Evolutionary conservation across 305 asterid genomes (phyloP).

Genomic region (Solanum chacoense): DNA sequence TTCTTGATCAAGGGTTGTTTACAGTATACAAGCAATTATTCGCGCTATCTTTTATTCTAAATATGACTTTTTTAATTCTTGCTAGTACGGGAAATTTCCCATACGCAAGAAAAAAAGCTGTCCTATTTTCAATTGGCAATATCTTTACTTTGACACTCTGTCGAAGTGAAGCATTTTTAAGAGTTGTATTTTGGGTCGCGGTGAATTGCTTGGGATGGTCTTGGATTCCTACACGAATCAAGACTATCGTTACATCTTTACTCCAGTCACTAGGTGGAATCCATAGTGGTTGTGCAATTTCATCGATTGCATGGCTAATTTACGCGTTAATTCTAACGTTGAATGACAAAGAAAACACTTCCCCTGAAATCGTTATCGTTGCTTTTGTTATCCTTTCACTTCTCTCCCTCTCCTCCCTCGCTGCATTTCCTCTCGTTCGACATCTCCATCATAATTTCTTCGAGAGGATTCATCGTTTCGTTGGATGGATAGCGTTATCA

Average conservation of each 20-base stretch:
- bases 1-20: slow-evolving; percentile 72
- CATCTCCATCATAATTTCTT: slow-evolving; percentile 70
- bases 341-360: slow-evolving; percentile 29
- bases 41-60: slow-evolving; percentile 28
- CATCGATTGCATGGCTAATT: slow-evolving; percentile 54
- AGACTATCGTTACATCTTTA: slow-evolving; percentile 37
- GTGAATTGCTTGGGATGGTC: slow-evolving; percentile 42
- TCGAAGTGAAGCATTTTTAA: slow-evolving; percentile 53
- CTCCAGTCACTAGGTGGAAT: slow-evolving; percentile 62
- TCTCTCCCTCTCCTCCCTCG: slow-evolving; percentile 31
- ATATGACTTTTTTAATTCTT: slow-evolving; percentile 30
- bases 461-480: slow-evolving; percentile 52
- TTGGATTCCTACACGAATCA: slow-evolving; percentile 41
- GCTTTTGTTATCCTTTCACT: slow-evolving; percentile 40
- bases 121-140: slow-evolving; percentile 47
- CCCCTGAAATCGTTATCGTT: slow-evolving; percentile 29
- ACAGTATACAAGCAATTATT: slow-evolving; percentile 60
- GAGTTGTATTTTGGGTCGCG: slow-evolving; percentile 49
- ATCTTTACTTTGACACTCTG: slow-evolving; percentile 46
- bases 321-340: slow-evolving; percentile 38
- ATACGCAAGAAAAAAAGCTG: slow-evolving; percentile 34
- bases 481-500: slow-evolving; percentile 44
- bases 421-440: slow-evolving; percentile 56
- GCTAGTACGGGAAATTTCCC: slow-evolving; percentile 38
- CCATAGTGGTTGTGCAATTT: slow-evolving; percentile 60